These are phyloP conservation scores for Xylariaceae sp. DNA, from an alignment of 2,329 filamentous ascomycete species.

Conservation along the genomic window DNA sequence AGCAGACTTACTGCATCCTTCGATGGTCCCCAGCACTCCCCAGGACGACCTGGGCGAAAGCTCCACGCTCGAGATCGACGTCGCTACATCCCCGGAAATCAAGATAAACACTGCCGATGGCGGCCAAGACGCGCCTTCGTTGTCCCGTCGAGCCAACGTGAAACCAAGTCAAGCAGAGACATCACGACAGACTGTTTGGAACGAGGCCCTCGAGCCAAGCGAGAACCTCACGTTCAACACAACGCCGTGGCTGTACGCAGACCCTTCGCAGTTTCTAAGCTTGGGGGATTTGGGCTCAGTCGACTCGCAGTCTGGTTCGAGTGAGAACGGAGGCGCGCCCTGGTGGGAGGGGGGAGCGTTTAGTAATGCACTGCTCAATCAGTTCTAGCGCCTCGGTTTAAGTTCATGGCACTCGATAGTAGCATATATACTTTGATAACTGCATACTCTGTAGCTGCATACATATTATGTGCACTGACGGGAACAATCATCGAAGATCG, in stretches of 20 bases:
- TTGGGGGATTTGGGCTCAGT: slow-evolving; percentile 19
- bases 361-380: slow-evolving; percentile 16
- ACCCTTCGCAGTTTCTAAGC: slow-evolving; percentile 18
- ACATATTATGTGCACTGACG: background rate
- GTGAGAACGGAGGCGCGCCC: slow-evolving; percentile 11
- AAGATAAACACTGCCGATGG: slow-evolving; percentile 20
- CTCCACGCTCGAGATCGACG: slow-evolving; percentile 19
- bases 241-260: slow-evolving; percentile 19
- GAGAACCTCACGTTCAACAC: slow-evolving; percentile 21
- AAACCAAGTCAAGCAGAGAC: slow-evolving; percentile 13
- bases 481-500: no score
- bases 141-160: slow-evolving; percentile 16
- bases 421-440: background rate
- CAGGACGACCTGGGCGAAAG: slow-evolving; percentile 15
- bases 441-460: background rate
- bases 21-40: slow-evolving; percentile 8
- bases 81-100: slow-evolving; percentile 19
- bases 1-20: slow-evolving; percentile 15
- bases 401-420: background rate
- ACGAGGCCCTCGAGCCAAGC: slow-evolving; percentile 15
- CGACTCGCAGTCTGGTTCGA: slow-evolving; percentile 14
- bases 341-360: slow-evolving; percentile 17
- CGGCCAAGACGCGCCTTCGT: slow-evolving; percentile 18
- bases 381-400: slow-evolving; percentile 7
- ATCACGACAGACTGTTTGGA: slow-evolving; percentile 16